Base-by-base conservation (phyloP, 805 yeast genomes). In the Debaryomyces hansenii region DNA sequence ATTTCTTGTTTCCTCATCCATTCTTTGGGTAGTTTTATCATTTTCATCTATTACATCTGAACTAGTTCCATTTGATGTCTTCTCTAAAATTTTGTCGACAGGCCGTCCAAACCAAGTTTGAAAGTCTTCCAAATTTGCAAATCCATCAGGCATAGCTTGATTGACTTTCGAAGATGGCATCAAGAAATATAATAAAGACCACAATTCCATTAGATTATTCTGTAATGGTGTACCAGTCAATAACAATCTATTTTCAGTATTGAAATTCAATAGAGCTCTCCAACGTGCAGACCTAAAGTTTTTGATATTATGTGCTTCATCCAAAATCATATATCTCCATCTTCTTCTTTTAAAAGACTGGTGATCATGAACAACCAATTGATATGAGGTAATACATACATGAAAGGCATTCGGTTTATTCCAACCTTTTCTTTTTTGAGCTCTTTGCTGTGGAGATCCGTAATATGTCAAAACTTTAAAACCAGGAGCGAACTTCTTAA, bases 91-190 rank as follows among this genome's bases (percentile, higher is more conserved):
- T 54, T 82, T 87, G 63, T 94, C 98, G 4, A 94, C 97, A 0
- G 99, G 99, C 50, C 84, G 81, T n/a, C 97, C 96, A 66, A 94
- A 94, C 99, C 99, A 94, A 53, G 88, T 95, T 59, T 94, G 99
- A 64, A 94, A 94, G 59, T 94, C 96, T 53, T 89, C 94, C 49
- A 94, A 73, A 58, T 92, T 90, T 1, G 99, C 98, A 78, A 94
- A 94, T 1, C 98, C 99, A 42, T 86, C 91, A 0, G 96, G 92
- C 90, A 89, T 85, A 11, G 85, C 78, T 52, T 84, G 86, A 40
- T 68, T 74, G 1, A 79, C 82, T 45, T 83, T 83, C 0, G 90
- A 75, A 0, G 95, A 86, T 0, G 99, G 99, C 99, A 94, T 94
- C 59, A 94, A 72, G 62, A 94, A 94, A 64, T 94, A 94, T 20